phyloP scores from a whole-genome alignment of 768 basidiomycete species.

The Trametes meyenii region DNA sequence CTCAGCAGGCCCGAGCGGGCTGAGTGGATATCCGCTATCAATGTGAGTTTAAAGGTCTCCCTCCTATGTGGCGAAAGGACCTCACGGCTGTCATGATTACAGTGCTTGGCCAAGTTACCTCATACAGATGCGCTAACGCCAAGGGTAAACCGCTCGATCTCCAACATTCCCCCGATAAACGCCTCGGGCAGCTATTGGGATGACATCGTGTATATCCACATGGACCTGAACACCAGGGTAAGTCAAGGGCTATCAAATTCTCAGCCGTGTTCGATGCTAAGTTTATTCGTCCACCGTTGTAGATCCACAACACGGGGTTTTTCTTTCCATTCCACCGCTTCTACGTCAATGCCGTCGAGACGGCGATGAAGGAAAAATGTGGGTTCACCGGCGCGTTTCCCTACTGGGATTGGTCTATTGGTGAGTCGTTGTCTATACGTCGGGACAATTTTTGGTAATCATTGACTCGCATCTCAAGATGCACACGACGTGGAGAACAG shows the following conservation, averaged over 20 bases:
- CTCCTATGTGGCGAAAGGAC: background rate
- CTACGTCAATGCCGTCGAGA: conserved; percentile 27
- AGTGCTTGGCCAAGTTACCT: conserved; percentile 12
- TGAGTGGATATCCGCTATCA: conserved; percentile 31
- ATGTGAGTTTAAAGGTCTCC: conserved; percentile 19
- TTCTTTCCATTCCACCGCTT: conserved; percentile 37
- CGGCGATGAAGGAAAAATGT: conserved; percentile 27
- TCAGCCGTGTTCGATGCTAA: background rate
- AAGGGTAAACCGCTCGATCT: conserved; percentile 9
- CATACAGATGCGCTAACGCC: conserved; percentile 15
- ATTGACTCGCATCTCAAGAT: conserved; percentile 18
- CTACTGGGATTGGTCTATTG: conserved; percentile 36
- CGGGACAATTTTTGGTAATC: background rate
- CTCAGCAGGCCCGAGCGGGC: conserved; percentile 19
- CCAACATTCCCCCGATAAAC: conserved; percentile 19
- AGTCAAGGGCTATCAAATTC: background rate
- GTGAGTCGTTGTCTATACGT: conserved; percentile 5
- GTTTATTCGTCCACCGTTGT: background rate
- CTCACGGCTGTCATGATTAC: background rate
- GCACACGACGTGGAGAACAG: conserved; percentile 27
- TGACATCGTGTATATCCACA: conserved; percentile 32
- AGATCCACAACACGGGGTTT: conserved; percentile 30
- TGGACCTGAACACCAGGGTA: conserved; percentile 32
- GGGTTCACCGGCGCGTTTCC: conserved; percentile 29
- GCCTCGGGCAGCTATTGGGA: conserved; percentile 20